A percentile compares a stretch with the other conserved stretches of the same genome.
These are phyloP conservation scores for Pleurotus tuoliensis DNA, from an alignment of 768 basidiomycete genomes.

Conservation along the genomic window DNA sequence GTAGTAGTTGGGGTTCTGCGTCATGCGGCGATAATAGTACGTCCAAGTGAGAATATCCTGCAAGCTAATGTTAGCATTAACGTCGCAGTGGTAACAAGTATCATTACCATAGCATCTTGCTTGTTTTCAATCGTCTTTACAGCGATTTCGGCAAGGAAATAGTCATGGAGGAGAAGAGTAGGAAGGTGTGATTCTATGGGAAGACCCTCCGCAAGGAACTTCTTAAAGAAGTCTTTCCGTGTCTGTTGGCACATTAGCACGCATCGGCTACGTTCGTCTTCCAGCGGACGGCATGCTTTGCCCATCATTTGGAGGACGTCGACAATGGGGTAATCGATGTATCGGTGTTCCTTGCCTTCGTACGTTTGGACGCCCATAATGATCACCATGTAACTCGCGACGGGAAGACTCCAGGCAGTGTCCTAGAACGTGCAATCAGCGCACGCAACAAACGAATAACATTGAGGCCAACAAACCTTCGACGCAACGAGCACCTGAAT, in stretches of 20 bases:
- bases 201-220: conserved; percentile 94
- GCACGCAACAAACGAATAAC: neutral
- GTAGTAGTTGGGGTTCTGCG: conserved; percentile 95
- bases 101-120: conserved; percentile 87
- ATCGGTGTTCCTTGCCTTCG: conserved; percentile 97
- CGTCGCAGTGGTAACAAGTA: neutral
- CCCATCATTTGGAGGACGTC: conserved; percentile 99
- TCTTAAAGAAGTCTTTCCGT: conserved; percentile 98
- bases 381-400: conserved; percentile 95
- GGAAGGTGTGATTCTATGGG: conserved; percentile 96
- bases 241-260: conserved; percentile 98
- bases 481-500: conserved; percentile 94
- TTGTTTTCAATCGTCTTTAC: conserved; percentile 99
- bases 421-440: conserved; percentile 50
- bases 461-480: conserved; percentile 50
- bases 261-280: conserved; percentile 89
- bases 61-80: neutral
- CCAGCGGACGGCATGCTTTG: conserved; percentile 85
- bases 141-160: conserved; percentile 97
- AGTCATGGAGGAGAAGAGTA: conserved; percentile 88
- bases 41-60: conserved; percentile 98
- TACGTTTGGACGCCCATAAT: conserved; percentile 99
- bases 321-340: conserved; percentile 97
- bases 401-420: conserved; percentile 93
- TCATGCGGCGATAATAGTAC: conserved; percentile 96